These are phyloP conservation scores for Verbascum thapsus DNA, from an alignment of 257 asterid species.

Conservation along the genomic window DNA sequence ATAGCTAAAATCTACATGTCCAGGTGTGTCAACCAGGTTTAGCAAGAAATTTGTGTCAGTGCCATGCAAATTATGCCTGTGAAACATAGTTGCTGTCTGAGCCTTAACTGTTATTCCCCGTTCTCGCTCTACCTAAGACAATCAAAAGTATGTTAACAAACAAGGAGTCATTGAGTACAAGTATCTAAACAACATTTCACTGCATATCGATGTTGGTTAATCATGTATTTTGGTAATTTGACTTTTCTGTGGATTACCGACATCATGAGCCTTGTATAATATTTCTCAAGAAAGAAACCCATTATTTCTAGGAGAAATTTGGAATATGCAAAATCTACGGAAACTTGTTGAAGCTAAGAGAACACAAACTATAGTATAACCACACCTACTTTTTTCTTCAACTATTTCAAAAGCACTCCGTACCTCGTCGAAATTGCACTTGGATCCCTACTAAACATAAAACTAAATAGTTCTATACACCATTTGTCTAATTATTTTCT, in stretches of 20 bases:
- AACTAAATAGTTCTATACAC: conserved; percentile 1
- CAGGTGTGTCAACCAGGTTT: conserved; percentile 95
- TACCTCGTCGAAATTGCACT: conserved; percentile 8
- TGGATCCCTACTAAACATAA: conserved; percentile 10
- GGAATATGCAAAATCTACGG: neutral
- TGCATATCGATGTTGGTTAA: conserved; percentile 3
- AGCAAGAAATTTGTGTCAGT: conserved; percentile 60
- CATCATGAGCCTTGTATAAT: conserved; percentile 8
- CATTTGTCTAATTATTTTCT: neutral
- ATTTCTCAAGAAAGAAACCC: neutral
- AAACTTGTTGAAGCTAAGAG: neutral
- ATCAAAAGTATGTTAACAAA: conserved; percentile 27
- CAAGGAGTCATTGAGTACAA: neutral
- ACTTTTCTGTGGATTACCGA: neutral
- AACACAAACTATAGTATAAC: neutral
- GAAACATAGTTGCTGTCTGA: conserved; percentile 99
- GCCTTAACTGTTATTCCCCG: conserved; percentile 98
- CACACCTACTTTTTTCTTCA: neutral
- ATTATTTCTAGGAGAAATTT: neutral
- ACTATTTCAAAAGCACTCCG: conserved; percentile 4
- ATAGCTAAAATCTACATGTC: conserved; percentile 95
- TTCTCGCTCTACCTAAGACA: conserved; percentile 90
- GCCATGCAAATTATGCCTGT: conserved; percentile 61
- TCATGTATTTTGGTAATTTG: neutral
- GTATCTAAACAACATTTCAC: neutral